Evolutionary conservation across 768 basidiomycete genomes (phyloP), one percentile per base, ranked within the genome.

Genomic region (Tylopilus balloui): DNA sequence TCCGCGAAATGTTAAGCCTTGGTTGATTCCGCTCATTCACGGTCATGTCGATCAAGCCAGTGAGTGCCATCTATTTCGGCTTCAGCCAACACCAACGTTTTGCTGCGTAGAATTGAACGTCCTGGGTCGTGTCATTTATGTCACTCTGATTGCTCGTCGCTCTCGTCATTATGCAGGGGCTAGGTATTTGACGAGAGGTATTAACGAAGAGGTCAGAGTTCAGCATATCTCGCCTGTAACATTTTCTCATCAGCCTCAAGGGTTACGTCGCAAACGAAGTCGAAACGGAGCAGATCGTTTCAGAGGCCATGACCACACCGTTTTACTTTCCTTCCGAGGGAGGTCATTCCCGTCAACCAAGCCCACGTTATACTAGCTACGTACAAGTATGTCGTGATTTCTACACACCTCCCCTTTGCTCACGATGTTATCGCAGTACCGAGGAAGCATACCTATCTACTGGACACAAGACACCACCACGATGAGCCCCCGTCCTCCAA

Each of bases 201-300:
- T 92, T 20, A 97, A 96, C 57, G 88, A 92, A 54, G 83, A 95
- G 75, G 93, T 92, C 40, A 23, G 20, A 13, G 13, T 15, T 14
- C 14, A 32, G 6, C 5, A 17, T 31, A 7, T 15, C 7, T 4
- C 20, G 1, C 15, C 12, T 38, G 14, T 21, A 2, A 12, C 15
- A 1, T 17, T n/a, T 24, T 14, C 25, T 56, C 28, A 54, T 35
- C 28, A 14, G 9, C 12, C 24, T 32, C 36, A 53, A 96, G 92
- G 96, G 96, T 3, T 92, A 94, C 63, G 95, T 98, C 10, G 95
- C 95, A 3, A 99, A 99, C 62, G 96, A 98, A 67, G 96, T 99
- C 2, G 96, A 99, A 69, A 96, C 93, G 0, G 96, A 99, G 65
- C 96, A 99, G 61, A 95, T 99, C 43, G 91, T 95, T 0, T 88